phyloP scores from a whole-genome alignment of 192 early-diverging fungal genomes.

The Podila epigama region DNA sequence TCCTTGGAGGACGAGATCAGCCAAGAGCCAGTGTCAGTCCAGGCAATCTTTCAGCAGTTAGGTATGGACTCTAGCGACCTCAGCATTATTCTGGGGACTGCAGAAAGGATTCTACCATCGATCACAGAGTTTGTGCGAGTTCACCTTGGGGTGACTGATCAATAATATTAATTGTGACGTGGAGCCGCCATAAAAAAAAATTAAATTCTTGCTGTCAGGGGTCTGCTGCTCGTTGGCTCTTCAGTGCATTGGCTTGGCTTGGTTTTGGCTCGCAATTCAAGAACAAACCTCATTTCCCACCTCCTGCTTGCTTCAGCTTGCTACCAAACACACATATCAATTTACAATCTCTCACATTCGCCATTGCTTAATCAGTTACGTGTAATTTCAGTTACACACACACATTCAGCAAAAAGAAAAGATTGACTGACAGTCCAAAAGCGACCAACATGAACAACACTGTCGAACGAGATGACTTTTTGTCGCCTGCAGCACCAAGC shows the following conservation, averaged over 20 bases:
- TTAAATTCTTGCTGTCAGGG: background rate
- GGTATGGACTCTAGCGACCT: slow-evolving; percentile 47
- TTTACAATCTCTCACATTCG: too few relatives aligned
- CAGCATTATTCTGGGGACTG: slow-evolving; percentile 54
- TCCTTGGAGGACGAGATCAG: slow-evolving; percentile 6
- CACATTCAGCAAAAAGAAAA: background rate
- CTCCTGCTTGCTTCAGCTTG: too few relatives aligned
- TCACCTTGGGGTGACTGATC: slow-evolving; percentile 26
- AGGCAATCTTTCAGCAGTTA: slow-evolving; percentile 35
- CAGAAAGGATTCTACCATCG: slow-evolving; percentile 55
- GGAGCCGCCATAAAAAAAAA: background rate
- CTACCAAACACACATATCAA: background rate
- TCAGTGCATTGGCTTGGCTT: too few relatives aligned
- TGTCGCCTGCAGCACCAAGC: slow-evolving; percentile 48
- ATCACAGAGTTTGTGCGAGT: slow-evolving; percentile 53
- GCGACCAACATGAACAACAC: slow-evolving; percentile 13
- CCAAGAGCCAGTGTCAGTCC: background rate
- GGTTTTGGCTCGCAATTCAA: background rate
- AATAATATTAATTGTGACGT: background rate
- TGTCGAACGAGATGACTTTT: slow-evolving; percentile 47
- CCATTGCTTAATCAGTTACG: too few relatives aligned
- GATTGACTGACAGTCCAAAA: background rate
- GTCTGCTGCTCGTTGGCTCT: too few relatives aligned
- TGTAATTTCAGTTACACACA: too few relatives aligned
- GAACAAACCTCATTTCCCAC: too few relatives aligned